Percentiles rank a stretch among this genome's conserved stretches.
Conservation (phyloP, 495 filamentous ascomycete genomes). For the Xylaria sp. region DNA sequence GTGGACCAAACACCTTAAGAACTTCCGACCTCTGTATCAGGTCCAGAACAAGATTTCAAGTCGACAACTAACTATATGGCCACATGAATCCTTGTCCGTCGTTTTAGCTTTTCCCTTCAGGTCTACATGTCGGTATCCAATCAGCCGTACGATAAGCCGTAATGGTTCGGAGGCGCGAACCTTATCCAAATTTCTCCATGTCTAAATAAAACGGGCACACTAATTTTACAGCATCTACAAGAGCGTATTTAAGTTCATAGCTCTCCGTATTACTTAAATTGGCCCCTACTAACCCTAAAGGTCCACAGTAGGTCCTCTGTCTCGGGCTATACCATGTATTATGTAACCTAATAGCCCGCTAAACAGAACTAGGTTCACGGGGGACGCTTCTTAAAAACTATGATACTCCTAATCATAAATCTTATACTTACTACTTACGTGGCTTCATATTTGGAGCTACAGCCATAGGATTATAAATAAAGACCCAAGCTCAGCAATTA, state of each 20-base stretch:
- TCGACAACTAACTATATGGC: too few relatives aligned
- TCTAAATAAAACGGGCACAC: neutral
- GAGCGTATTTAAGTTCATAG: neutral
- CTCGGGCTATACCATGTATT: neutral
- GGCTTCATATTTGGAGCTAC: neutral
- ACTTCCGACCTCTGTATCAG: too few relatives aligned
- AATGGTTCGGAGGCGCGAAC: too few relatives aligned
- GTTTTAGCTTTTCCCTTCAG: neutral
- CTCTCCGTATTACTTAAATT: neutral
- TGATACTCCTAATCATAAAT: too few relatives aligned
- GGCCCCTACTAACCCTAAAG: neutral
- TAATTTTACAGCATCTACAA: neutral
- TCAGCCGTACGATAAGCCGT: neutral
- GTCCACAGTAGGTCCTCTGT: neutral
- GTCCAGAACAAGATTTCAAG: neutral
- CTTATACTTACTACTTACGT: too few relatives aligned
- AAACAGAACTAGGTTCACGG: neutral
- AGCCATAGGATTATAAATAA: too few relatives aligned
- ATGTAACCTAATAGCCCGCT: neutral
- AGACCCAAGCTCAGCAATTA: neutral
- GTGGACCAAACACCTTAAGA: too few relatives aligned
- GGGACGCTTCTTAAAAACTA: neutral
- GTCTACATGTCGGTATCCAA: neutral
- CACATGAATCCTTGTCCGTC: neutral
- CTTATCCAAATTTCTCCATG: neutral